phyloP scores from a whole-genome alignment of 2,329 filamentous ascomycete genomes.

The Cercospora nicotianae region DNA sequence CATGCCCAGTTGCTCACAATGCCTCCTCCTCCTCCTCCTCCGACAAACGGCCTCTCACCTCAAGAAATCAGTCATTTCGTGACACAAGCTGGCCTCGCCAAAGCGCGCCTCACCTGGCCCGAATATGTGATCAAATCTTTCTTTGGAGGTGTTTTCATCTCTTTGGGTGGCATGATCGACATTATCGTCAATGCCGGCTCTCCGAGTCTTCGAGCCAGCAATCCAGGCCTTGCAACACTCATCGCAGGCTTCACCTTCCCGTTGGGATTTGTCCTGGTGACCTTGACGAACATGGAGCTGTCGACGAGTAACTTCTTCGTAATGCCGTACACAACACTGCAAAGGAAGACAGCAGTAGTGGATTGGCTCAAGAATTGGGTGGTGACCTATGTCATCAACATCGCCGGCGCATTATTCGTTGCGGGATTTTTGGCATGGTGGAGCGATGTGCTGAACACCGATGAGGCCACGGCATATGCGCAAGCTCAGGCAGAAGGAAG shows the following conservation, averaged over 20 bases:
- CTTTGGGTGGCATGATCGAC: not conserved
- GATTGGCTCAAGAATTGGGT: not conserved
- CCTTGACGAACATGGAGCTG: conserved; percentile 4
- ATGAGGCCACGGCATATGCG: not conserved
- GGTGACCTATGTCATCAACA: not conserved
- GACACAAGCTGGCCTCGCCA: not conserved
- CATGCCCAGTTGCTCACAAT: not conserved
- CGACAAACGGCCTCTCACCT: conserved; percentile 1
- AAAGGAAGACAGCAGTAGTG: not conserved
- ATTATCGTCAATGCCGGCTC: not conserved
- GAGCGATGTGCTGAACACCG: conserved; percentile 6
- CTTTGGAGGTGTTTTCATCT: conserved; percentile 3
- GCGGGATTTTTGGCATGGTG: not conserved
- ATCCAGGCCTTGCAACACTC: conserved; percentile 3
- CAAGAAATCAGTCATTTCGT: conserved; percentile 5
- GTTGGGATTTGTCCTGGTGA: not conserved
- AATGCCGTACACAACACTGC: conserved; percentile 2
- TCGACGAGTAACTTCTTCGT: not conserved
- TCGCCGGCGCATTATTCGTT: conserved; percentile 7
- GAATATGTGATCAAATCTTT: conserved; percentile 5
- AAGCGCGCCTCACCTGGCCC: conserved; percentile 1
- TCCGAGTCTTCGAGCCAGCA: not conserved
- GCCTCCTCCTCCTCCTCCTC: conserved; percentile 4
- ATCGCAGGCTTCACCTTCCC: conserved; percentile 1
- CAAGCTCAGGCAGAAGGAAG: not conserved